A percentile compares a stretch with the other conserved stretches of the same genome.
phyloP scores from a whole-genome alignment of 306 rosid genomes.

The Clitoria ternatea region DNA sequence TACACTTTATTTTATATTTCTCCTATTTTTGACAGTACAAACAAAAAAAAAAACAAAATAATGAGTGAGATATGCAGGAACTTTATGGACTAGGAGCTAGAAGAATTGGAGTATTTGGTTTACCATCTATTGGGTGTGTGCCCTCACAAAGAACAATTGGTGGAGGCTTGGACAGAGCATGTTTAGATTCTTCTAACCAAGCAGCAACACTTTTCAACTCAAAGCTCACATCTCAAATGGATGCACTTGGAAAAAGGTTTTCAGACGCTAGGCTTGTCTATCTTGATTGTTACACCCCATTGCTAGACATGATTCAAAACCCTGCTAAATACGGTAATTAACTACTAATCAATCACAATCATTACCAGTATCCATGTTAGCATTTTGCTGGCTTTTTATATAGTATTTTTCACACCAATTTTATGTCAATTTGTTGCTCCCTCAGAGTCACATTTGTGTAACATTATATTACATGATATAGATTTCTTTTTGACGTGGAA shows the following conservation, averaged over 20 bases:
- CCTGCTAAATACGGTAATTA: conserved; percentile 53
- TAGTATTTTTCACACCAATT: not conserved
- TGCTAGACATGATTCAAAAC: conserved; percentile 42
- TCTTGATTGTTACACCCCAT: conserved; percentile 45
- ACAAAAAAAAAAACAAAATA: not conserved
- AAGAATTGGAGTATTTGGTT: conserved; percentile 57
- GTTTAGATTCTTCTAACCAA: conserved; percentile 39
- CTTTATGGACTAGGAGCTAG: conserved; percentile 69
- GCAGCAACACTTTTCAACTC: conserved; percentile 67
- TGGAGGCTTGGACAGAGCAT: conserved; percentile 41
- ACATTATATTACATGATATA: not conserved
- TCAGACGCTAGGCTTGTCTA: conserved; percentile 56
- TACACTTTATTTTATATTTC: not conserved
- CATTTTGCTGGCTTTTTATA: too few species aligned
- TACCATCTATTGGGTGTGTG: conserved; percentile 68
- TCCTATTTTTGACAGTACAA: not conserved
- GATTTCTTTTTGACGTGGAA: not conserved
- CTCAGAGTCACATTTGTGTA: not conserved
- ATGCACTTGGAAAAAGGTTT: conserved; percentile 25
- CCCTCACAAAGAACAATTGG: conserved; percentile 67
- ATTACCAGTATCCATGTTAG: not conserved
- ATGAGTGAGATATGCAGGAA: conserved; percentile 34
- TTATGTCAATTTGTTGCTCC: not conserved
- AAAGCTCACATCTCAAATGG: conserved; percentile 44
- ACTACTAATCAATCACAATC: not conserved